Conservation (phyloP, 1,284 basidiomycete genomes). For the Microbotryomycetes sp. region DNA sequence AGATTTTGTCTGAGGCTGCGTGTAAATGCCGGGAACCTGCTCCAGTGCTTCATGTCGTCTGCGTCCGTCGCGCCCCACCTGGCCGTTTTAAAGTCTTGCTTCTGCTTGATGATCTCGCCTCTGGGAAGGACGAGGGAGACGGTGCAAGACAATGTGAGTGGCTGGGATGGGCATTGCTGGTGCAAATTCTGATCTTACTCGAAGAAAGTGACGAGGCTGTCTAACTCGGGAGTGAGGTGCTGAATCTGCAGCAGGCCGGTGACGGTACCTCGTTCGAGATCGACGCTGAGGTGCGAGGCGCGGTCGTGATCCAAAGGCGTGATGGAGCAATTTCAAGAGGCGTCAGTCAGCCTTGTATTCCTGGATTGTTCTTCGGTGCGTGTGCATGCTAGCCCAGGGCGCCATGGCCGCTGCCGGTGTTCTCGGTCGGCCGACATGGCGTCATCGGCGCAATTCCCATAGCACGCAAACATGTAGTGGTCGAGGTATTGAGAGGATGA, state of each 20-base stretch:
- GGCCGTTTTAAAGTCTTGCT: constrained; percentile 72
- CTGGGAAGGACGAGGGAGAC: constrained; percentile 43
- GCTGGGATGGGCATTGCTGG: too few species aligned
- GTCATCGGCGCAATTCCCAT: too few species aligned
- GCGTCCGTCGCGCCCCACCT: constrained; percentile 75
- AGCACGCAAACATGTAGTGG: too few species aligned
- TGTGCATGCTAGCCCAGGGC: too few species aligned
- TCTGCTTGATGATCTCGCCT: constrained; percentile 79
- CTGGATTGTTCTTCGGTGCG: too few species aligned
- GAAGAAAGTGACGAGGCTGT: constrained; percentile 84
- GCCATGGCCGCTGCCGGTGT: too few species aligned
- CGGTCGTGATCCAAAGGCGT: constrained; percentile 2
- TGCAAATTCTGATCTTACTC: too few species aligned
- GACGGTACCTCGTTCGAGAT: constrained; percentile 66
- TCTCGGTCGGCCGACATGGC: too few species aligned
- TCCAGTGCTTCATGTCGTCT: constrained; percentile 86
- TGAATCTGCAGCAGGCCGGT: constrained; percentile 84
- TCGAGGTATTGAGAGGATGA: not conserved
- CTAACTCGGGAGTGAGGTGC: constrained; percentile 81
- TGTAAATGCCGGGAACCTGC: constrained; percentile 75
- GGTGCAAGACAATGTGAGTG: too few species aligned
- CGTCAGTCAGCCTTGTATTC: too few species aligned
- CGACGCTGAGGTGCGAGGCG: constrained; percentile 64
- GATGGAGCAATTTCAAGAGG: not conserved
- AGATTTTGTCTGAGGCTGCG: constrained; percentile 57